Evolutionary conservation across 129 eudicot genomes (phyloP), one percentile per base, ranked within the genome.

Genomic region (Cynara cardunculus): DNA sequence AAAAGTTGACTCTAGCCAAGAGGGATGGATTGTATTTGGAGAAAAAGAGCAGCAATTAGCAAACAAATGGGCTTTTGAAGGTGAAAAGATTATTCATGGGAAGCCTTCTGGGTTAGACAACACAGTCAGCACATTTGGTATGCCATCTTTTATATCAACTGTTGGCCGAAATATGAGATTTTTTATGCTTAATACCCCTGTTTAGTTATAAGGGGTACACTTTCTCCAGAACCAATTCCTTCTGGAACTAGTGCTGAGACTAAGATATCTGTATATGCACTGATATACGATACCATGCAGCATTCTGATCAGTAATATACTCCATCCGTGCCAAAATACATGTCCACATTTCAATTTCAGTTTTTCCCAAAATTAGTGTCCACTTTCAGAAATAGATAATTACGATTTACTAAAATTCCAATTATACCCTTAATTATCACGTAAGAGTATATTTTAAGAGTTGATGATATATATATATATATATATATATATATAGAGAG

Each of bases 21-120:
- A 91, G 67, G 95, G 95, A 62, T 96, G 99, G 99, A 85, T 87
- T 71, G 65, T 67, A 37, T 91, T 86, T 71, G 95, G 83, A 34
- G 98, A 96, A 32, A 87, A 83, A 19, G 93, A 91, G 75, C 90
- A 91, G 75, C 96, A 92, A 6, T 83, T 93, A 82, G 93, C 88
- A 66, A 96, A 96, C 75, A 91, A 86, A 86, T 96, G 99, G 99
- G 99, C 99, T 80, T 91, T 91, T 79, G 98, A 91, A 86, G 99
- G 99, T 27, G 99, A 96, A 88, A 93, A 93, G 79, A 90, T 96
- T 19, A 93, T 96, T 78, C 99, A 96, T 82, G 99, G 99, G 85
- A 96, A 86, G 88, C 99, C 99, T 71, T 96, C 99, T 37, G 99
- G 99, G 70, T 91, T 96, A 70, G 99, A 96, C 90, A 96, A 96